These are phyloP conservation scores for Plectosphaerella plurivora DNA, from an alignment of 2,329 filamentous ascomycete genomes.

Conservation along the genomic window DNA sequence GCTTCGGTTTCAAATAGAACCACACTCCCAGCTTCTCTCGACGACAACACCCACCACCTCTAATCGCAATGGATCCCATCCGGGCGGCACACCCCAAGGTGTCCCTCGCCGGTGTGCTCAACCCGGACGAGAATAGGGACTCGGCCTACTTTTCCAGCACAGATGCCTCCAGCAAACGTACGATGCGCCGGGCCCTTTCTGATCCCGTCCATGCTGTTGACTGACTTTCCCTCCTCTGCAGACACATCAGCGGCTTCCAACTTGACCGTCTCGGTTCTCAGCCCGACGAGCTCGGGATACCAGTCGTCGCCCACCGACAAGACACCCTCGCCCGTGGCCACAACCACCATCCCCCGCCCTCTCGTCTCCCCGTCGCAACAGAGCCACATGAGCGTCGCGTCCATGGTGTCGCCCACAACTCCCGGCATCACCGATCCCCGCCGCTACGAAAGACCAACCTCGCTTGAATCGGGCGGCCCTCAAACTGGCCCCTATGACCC, in stretches of 20 bases:
- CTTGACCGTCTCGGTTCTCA: slow-evolving; percentile 8
- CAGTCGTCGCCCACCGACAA: slow-evolving; percentile 52
- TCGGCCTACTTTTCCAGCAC: slow-evolving; percentile 39
- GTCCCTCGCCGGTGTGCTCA: slow-evolving; percentile 47
- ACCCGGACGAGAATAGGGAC: slow-evolving; percentile 42
- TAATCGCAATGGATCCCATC: slow-evolving; percentile 4
- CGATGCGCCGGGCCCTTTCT: slow-evolving; percentile 9
- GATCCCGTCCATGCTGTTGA: not conserved
- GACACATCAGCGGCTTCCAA: slow-evolving; percentile 41
- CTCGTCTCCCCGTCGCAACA: slow-evolving; percentile 47
- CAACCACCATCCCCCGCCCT: slow-evolving; percentile 45
- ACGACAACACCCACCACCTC: not conserved
- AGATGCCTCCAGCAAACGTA: slow-evolving; percentile 40
- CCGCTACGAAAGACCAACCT: slow-evolving; percentile 37
- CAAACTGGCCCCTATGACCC: no score
- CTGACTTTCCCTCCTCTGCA: slow-evolving; percentile 16
- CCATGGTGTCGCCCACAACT: slow-evolving; percentile 59
- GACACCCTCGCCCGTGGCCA: slow-evolving; percentile 56
- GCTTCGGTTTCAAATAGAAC: no score
- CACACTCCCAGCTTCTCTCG: no score
- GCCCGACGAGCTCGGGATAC: slow-evolving; percentile 36
- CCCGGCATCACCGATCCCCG: slow-evolving; percentile 36
- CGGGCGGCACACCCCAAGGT: slow-evolving; percentile 37
- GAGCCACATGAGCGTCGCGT: slow-evolving; percentile 61
- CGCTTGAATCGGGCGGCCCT: slow-evolving; percentile 22